These are phyloP conservation scores for Crithidia acanthocephali DNA, from an alignment of 208 protist genomes.

Conservation along the genomic window DNA sequence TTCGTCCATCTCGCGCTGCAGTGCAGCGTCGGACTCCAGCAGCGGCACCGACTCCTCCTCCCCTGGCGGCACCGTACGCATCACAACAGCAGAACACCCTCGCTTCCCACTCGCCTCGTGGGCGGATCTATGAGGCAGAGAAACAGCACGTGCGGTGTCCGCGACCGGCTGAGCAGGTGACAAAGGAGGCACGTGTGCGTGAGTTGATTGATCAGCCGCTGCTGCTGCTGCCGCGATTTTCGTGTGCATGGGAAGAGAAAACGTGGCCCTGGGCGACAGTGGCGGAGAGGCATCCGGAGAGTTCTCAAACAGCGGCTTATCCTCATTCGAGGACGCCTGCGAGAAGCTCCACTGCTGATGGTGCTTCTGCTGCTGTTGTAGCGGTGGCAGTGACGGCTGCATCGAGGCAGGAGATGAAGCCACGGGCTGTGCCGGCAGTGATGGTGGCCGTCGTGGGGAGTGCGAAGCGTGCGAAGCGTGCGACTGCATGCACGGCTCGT, in stretches of 20 bases:
- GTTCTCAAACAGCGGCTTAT: slow-evolving; percentile 3
- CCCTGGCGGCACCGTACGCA: background rate
- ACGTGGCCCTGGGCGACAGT: background rate
- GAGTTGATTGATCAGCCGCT: too few species aligned
- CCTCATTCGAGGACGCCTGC: background rate
- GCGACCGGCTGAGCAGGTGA: background rate
- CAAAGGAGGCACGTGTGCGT: too few species aligned
- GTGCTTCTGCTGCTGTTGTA: background rate
- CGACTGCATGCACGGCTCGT: too few species aligned
- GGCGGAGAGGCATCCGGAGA: slow-evolving; percentile 10
- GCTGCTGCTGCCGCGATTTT: background rate
- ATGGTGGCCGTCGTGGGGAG: too few species aligned
- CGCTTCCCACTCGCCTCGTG: too few species aligned
- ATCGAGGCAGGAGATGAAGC: too few species aligned
- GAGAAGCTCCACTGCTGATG: background rate
- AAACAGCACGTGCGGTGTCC: too few species aligned
- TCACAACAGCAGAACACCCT: background rate
- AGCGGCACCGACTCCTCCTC: slow-evolving; percentile 8
- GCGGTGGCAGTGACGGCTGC: too few species aligned
- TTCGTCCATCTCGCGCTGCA: slow-evolving; percentile 59
- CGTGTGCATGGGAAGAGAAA: too few species aligned
- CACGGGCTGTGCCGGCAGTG: too few species aligned
- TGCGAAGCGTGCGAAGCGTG: too few species aligned
- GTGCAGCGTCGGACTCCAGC: slow-evolving; percentile 31
- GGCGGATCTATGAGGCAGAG: too few species aligned